These are phyloP conservation scores for Fusarium poae DNA, from an alignment of 2,329 filamentous ascomycete species.

Conservation along the genomic window DNA sequence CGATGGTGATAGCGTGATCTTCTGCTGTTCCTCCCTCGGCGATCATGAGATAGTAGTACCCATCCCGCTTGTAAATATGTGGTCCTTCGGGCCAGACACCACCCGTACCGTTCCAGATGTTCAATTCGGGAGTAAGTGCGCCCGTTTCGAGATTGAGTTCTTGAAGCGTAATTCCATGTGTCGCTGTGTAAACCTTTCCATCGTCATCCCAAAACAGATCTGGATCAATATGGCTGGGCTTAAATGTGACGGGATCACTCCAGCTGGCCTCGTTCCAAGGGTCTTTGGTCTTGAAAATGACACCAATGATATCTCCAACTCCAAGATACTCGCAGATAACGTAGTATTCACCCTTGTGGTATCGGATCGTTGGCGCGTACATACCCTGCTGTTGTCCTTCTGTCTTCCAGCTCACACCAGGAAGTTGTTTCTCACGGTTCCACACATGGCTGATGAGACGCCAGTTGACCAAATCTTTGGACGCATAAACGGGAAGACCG, in stretches of 20 bases:
- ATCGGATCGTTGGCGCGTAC: constrained; percentile 62
- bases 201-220: constrained; percentile 66
- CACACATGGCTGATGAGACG: constrained; percentile 58
- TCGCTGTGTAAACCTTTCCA: constrained; percentile 64
- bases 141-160: constrained; percentile 38
- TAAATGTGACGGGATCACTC: constrained; percentile 48
- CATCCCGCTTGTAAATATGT: constrained; percentile 60
- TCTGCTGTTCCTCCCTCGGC: constrained; percentile 60
- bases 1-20: constrained; percentile 55
- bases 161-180: constrained; percentile 49
- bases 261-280: constrained; percentile 43
- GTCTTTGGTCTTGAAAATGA: constrained; percentile 35
- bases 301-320: constrained; percentile 20
- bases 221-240: constrained; percentile 58
- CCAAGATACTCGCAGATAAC: constrained; percentile 38
- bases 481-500: constrained; percentile 65
- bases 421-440: constrained; percentile 58
- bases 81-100: constrained; percentile 63
- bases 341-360: constrained; percentile 61
- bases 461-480: constrained; percentile 65
- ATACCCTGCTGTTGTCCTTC: constrained; percentile 56
- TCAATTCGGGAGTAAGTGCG: constrained; percentile 48
- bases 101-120: constrained; percentile 64
- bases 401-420: constrained; percentile 50
- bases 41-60: constrained; percentile 60